Conservation (phyloP, 1,284 basidiomycete species). For the Tremellales sp. region DNA sequence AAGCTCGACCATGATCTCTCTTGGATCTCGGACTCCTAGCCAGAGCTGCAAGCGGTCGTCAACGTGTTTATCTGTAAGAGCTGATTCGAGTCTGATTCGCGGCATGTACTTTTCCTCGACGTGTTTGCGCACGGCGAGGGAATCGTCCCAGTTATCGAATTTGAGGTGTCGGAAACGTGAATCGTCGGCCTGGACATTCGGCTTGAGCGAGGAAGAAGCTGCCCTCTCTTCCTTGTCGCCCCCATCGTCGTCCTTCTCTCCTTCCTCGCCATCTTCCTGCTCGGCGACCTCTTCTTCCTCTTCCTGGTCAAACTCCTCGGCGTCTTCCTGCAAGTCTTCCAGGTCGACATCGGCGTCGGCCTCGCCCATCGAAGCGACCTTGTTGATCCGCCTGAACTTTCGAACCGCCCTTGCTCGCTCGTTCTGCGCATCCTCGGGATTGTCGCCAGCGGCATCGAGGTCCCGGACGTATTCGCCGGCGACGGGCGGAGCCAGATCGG, state of each 20-base stretch:
- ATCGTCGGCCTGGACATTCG: slow-evolving; percentile 2
- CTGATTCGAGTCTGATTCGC: slow-evolving; percentile 10
- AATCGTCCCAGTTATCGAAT: slow-evolving; percentile 34
- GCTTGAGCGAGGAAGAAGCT: slow-evolving; percentile 12
- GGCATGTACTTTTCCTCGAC: slow-evolving; percentile 31
- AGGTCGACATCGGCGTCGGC: slow-evolving; percentile 52
- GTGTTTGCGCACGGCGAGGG: slow-evolving; percentile 23
- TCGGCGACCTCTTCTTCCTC: slow-evolving; percentile 49
- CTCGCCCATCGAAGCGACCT: slow-evolving; percentile 5
- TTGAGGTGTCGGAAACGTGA: not conserved
- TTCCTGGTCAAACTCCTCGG: slow-evolving; percentile 5
- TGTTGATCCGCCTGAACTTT: slow-evolving; percentile 14
- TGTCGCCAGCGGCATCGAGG: slow-evolving; percentile 40
- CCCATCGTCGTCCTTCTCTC: slow-evolving; percentile 11
- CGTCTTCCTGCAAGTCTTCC: slow-evolving; percentile 11
- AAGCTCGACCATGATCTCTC: slow-evolving; percentile 37
- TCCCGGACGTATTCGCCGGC: slow-evolving; percentile 57
- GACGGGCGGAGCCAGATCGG: slow-evolving; percentile 32
- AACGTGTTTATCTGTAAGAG: slow-evolving; percentile 7
- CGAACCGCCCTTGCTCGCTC: slow-evolving; percentile 10
- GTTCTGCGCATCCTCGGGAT: slow-evolving; percentile 20
- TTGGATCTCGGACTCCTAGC: slow-evolving; percentile 32
- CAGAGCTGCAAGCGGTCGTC: slow-evolving; percentile 28
- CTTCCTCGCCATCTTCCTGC: slow-evolving; percentile 44
- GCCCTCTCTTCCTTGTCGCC: slow-evolving; percentile 11